phyloP scores from a whole-genome alignment of 164 flowering plant species.

The Aristolochia fimbriata region DNA sequence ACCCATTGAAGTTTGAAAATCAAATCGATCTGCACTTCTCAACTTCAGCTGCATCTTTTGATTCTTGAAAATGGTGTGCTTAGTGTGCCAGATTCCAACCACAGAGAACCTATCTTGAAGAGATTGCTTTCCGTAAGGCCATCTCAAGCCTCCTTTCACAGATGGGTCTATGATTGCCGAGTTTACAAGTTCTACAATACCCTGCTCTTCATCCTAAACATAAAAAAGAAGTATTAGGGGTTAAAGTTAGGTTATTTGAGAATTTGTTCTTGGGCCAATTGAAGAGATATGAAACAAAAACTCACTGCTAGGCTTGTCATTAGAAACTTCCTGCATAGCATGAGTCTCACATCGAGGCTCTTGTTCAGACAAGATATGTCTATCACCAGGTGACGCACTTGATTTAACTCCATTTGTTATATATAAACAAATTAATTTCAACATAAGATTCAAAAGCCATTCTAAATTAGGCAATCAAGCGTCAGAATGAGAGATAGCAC shows the following conservation, averaged over 20 bases:
- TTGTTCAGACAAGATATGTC: conserved; percentile 46
- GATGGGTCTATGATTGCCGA: conserved; percentile 38
- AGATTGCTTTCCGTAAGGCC: conserved; percentile 45
- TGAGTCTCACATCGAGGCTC: conserved; percentile 49
- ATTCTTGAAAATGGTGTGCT: conserved; percentile 18
- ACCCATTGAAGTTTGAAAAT: conserved; percentile 32
- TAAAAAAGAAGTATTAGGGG: not conserved
- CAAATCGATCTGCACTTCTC: conserved; percentile 43
- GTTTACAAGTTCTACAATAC: conserved; percentile 25
- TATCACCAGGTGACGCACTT: conserved; percentile 35
- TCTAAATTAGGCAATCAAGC: not conserved
- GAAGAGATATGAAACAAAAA: conserved; percentile 1
- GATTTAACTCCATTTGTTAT: conserved; percentile 42
- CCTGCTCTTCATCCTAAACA: conserved; percentile 31
- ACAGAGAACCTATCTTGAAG: conserved; percentile 30
- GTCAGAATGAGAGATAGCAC: not conserved
- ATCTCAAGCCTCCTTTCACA: conserved; percentile 47
- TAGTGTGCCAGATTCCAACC: conserved; percentile 41
- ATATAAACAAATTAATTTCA: not conserved
- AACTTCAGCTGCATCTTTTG: conserved; percentile 28
- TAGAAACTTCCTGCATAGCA: conserved; percentile 33
- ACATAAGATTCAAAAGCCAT: not conserved
- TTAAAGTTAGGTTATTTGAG: not conserved
- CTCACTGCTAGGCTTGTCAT: conserved; percentile 23
- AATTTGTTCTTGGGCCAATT: too few relatives aligned